Evolutionary conservation across 140 eudicot genomes (phyloP).

Genomic region (Senecio squalidus): DNA sequence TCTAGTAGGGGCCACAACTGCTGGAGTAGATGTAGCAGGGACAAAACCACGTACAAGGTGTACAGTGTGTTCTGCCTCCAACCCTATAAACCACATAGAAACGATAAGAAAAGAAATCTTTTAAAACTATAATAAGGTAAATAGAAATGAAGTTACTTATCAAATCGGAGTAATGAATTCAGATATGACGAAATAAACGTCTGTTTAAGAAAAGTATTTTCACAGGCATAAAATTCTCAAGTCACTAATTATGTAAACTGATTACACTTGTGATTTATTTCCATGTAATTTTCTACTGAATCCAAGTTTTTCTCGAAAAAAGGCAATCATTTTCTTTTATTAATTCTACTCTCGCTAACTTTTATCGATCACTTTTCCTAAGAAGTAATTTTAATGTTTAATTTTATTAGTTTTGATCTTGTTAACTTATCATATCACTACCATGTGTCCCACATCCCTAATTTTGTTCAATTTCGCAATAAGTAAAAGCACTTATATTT

Average conservation of each 20-base stretch:
- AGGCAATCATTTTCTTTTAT: not conserved
- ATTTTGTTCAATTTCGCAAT: not conserved
- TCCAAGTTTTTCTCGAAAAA: not conserved
- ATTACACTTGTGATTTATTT: slow-evolving; percentile 2
- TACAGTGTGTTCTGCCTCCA: slow-evolving; percentile 80
- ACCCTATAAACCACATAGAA: slow-evolving; percentile 31
- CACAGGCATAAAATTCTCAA: not conserved
- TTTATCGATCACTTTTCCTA: no score
- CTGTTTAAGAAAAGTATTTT: slow-evolving; percentile 8
- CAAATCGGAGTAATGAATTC: no score
- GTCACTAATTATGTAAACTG: not conserved
- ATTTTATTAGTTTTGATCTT: no score
- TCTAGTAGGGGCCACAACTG: slow-evolving; percentile 31
- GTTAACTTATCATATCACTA: not conserved
- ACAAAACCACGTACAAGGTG: slow-evolving; percentile 84
- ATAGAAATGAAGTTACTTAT: not conserved
- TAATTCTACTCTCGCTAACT: not conserved
- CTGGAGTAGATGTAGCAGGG: slow-evolving; percentile 44
- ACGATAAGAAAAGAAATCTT: not conserved
- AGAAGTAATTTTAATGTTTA: no score
- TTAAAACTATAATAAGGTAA: not conserved
- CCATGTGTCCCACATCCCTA: not conserved
- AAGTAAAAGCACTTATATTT: not conserved
- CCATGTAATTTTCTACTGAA: not conserved
- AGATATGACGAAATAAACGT: slow-evolving; percentile 8